phyloP scores from a whole-genome alignment of 257 asterid genomes.

The Nicotiana obtusifolia region DNA sequence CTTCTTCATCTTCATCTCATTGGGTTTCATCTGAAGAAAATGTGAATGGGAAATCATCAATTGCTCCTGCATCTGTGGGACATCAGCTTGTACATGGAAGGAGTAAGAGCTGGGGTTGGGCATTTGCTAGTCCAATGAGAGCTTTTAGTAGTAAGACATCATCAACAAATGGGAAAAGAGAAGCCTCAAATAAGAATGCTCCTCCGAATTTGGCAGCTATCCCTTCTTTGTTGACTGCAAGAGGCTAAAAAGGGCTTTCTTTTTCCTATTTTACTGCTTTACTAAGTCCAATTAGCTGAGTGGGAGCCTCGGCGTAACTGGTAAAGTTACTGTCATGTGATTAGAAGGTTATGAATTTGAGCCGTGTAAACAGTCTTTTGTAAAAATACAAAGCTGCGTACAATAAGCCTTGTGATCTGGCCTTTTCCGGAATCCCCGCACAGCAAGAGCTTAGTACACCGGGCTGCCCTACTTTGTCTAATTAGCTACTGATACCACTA shows the following conservation, averaged over 20 bases:
- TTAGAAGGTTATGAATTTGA: too few species aligned
- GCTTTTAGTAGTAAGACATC: slow-evolving; percentile 44
- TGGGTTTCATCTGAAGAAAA: slow-evolving; percentile 64
- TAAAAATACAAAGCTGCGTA: too few species aligned
- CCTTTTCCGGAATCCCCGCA: too few species aligned
- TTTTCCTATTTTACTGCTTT: slow-evolving; percentile 4
- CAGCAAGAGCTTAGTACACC: too few species aligned
- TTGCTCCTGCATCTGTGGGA: slow-evolving; percentile 23
- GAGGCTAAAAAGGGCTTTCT: slow-evolving; percentile 41
- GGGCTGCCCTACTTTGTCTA: background rate
- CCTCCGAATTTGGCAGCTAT: slow-evolving; percentile 75
- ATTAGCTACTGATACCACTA: slow-evolving; percentile 20
- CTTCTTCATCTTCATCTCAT: slow-evolving; percentile 68
- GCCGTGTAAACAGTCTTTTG: too few species aligned
- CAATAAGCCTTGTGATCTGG: too few species aligned
- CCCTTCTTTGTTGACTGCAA: slow-evolving; percentile 74
- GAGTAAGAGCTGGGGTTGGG: slow-evolving; percentile 97
- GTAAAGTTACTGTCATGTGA: too few species aligned
- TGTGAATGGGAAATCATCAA: slow-evolving; percentile 26
- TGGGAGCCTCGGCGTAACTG: rapidly evolving
- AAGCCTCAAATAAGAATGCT: slow-evolving; percentile 45
- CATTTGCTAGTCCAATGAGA: slow-evolving; percentile 97
- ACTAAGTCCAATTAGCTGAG: too few species aligned
- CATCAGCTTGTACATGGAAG: slow-evolving; percentile 61
- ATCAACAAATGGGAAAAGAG: slow-evolving; percentile 52